phyloP scores from a whole-genome alignment of 2,329 filamentous ascomycete genomes.

The Tolypocladium guangdongense region DNA sequence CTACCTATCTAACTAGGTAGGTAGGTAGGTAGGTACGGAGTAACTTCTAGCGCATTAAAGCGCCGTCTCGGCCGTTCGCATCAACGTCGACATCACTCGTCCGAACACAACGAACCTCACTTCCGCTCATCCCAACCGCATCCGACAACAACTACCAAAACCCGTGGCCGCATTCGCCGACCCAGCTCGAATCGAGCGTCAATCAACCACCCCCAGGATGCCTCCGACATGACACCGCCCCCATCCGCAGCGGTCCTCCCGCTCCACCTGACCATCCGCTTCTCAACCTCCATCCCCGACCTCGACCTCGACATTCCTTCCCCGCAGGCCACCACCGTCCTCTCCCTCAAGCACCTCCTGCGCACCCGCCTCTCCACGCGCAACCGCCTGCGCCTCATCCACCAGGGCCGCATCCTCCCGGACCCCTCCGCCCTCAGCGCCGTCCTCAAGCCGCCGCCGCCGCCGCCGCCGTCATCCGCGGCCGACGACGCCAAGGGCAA shows the following conservation, averaged over 20 bases:
- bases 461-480: conserved; percentile 40
- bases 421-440: conserved; percentile 58
- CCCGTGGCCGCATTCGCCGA: too few relatives aligned
- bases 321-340: conserved; percentile 59
- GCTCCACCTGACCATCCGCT: conserved; percentile 77
- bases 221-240: conserved; percentile 13
- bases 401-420: conserved; percentile 75
- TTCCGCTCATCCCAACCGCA: background rate
- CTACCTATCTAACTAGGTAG: too few relatives aligned
- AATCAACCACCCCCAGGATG: conserved; percentile 9
- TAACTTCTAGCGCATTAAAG: background rate
- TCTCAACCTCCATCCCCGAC: conserved; percentile 77
- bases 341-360: conserved; percentile 73
- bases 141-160: background rate
- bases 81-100: background rate
- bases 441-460: conserved; percentile 55
- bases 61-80: background rate
- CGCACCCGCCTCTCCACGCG: conserved; percentile 59
- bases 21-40: too few relatives aligned
- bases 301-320: conserved; percentile 64
- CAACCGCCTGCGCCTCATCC: conserved; percentile 76
- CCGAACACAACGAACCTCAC: background rate
- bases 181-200: too few relatives aligned
- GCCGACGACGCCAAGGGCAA: conserved; percentile 16
- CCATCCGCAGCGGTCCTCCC: conserved; percentile 17